Percentiles rank a stretch among this genome's conserved stretches.
phyloP scores from a whole-genome alignment of 352 stramenopile genomes.

The Plasmopara muralis region DNA sequence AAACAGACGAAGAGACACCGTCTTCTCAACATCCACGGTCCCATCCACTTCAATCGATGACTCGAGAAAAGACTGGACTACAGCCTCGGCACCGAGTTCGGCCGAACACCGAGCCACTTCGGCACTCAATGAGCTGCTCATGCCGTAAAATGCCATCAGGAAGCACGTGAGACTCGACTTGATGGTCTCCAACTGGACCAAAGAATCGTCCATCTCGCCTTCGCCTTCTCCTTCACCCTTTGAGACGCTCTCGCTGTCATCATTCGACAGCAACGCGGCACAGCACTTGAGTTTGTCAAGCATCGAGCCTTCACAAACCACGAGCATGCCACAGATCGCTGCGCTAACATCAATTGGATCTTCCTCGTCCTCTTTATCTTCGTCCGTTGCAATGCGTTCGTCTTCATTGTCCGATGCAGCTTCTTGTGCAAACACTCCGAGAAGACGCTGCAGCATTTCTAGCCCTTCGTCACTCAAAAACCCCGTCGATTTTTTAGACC shows the following conservation, averaged over 20 bases:
- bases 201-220: conserved; percentile 8
- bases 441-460: conserved; percentile 54
- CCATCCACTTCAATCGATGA: conserved; percentile 4
- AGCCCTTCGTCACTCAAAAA: conserved; percentile 52
- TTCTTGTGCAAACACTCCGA: conserved; percentile 61
- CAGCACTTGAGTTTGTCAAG: conserved; percentile 51
- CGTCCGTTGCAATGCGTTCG: conserved; percentile 19
- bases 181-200: conserved; percentile 52
- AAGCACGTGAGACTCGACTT: conserved; percentile 64
- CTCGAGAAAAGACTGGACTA: conserved; percentile 50
- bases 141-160: conserved; percentile 79
- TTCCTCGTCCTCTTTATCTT: conserved; percentile 44
- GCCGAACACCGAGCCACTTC: conserved; percentile 69
- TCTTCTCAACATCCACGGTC: conserved; percentile 30
- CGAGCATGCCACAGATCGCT: conserved; percentile 56
- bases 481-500: conserved; percentile 14
- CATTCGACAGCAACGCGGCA: conserved; percentile 27
- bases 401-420: conserved; percentile 27
- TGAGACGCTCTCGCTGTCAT: conserved; percentile 19
- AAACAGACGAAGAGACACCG: conserved; percentile 60
- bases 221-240: conserved; percentile 22
- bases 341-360: conserved; percentile 45
- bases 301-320: conserved; percentile 60
- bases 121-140: conserved; percentile 68
- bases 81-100: conserved; percentile 56